Conservation (phyloP, 805 yeast species). For the Lipomyces yamanashiensis region DNA sequence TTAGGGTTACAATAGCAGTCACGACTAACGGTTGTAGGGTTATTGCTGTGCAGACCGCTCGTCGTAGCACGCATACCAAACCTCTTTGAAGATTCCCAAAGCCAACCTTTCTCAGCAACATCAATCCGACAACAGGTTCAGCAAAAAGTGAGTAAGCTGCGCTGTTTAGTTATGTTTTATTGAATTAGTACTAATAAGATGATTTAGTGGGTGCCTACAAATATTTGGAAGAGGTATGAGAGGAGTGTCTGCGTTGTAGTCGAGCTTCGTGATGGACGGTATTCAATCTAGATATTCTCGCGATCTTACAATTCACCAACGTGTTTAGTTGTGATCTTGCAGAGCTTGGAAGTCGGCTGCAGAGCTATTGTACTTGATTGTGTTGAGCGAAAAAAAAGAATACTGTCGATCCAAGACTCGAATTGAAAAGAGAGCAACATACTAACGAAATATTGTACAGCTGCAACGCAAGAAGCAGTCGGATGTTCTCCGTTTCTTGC, state of each 20-base stretch:
- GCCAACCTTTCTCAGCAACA: conserved; percentile 6
- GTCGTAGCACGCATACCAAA: conserved; percentile 1
- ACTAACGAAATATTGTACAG: conserved; percentile 17
- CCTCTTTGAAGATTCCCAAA: not conserved
- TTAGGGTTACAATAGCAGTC: conserved; percentile 17
- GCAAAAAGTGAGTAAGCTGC: conserved; percentile 21
- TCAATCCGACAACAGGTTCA: conserved; percentile 15
- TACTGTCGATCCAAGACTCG: not conserved
- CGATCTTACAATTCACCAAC: not conserved
- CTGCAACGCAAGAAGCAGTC: conserved; percentile 99
- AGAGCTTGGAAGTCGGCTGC: not conserved
- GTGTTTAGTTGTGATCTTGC: not conserved
- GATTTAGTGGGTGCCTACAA: conserved; percentile 97
- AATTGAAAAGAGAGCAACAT: not conserved
- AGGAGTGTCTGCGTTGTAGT: not conserved
- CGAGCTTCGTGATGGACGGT: not conserved
- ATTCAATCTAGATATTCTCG: not conserved
- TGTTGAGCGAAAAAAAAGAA: not conserved
- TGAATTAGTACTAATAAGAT: conserved; percentile 2
- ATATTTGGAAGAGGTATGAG: conserved; percentile 82
- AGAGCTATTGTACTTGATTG: not conserved
- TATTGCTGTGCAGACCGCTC: conserved; percentile 6
- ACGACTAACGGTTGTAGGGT: not conserved
- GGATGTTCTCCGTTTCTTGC: conserved; percentile 97
- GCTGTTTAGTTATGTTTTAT: not conserved